Base-by-base conservation (phyloP, 352 stramenopile genomes). In the Globisporangium nagaii region DNA sequence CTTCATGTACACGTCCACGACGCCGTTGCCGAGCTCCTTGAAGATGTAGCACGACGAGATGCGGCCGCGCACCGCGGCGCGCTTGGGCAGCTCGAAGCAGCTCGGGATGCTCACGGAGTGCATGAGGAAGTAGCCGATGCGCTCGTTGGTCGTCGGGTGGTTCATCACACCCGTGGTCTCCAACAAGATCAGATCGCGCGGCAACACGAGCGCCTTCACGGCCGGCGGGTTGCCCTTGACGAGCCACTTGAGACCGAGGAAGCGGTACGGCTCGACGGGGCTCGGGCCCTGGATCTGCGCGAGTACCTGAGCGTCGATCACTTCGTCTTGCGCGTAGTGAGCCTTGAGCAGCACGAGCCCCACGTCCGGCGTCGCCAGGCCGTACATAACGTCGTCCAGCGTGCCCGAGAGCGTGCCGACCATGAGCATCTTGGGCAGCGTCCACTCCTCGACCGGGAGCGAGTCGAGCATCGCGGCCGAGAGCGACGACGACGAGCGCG, bases 351-450 rank as follows among this genome's bases (percentile, higher is more conserved):
- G 37, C 59, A 80, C 74, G 8, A 61, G 52, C n/a, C 53, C 40
- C 28, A 53, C 49, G 39, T 79, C 68, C 22, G 66, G 63, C 11
- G 75, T 72, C 13, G 72, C 34, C 24, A 78, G 49, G 13, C 78
- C 75, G 54, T 79, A 83, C 66, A 86, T 74, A 50, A 80, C 70
- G 57, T 90, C 76, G 57, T 85, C 75, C 9, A 88, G 67, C 35
- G 73, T 72, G 2, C 75, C 75, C 28, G 68, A 45, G 30, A 86
- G 59, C 42, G 71, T 60, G 22, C 73, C 78, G 19, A 73, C 66
- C 20, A 78, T 60, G 25, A 88, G 59, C 49, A 88, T 53, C 60
- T 70, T 73, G 31, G 74, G 68, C 19, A 68, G 47, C 42, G 69
- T 64, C 73, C 75, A 85, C 31, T 71, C 57, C 8, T 78, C 61